Conservation (phyloP, 306 rosid species). For the Cicer cuneatum region DNA sequence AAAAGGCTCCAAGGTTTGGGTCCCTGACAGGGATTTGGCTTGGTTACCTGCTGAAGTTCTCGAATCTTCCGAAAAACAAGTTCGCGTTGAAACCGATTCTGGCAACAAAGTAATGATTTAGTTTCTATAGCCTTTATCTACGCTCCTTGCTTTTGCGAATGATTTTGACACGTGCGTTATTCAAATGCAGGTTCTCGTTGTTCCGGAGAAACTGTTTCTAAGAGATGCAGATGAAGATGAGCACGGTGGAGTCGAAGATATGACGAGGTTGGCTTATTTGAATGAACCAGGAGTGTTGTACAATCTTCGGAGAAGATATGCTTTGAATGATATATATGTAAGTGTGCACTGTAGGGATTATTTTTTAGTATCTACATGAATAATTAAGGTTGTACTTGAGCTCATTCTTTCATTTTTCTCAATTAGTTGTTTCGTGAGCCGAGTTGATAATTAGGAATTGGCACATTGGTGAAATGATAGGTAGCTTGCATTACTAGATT, state of each 20-base stretch:
- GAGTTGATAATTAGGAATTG: constrained; percentile 19
- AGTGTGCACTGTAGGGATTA: constrained; percentile 39
- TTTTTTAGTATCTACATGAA: constrained; percentile 3
- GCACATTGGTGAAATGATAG: constrained; percentile 4
- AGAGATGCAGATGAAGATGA: constrained; percentile 97
- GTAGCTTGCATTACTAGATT: neutral
- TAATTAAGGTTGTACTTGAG: constrained; percentile 1
- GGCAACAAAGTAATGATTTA: constrained; percentile 66
- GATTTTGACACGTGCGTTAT: neutral
- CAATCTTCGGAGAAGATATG: constrained; percentile 87
- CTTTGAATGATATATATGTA: constrained; percentile 92
- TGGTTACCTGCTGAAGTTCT: constrained; percentile 78
- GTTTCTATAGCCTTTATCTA: neutral
- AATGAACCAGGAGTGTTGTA: constrained; percentile 97
- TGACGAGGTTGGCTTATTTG: constrained; percentile 89
- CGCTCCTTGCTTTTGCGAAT: neutral
- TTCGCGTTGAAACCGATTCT: constrained; percentile 53
- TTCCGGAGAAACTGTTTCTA: constrained; percentile 66
- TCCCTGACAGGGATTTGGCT: constrained; percentile 69
- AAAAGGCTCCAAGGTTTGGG: constrained; percentile 93
- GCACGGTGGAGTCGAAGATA: constrained; percentile 93
- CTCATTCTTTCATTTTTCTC: constrained; percentile 6
- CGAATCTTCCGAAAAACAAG: constrained; percentile 55
- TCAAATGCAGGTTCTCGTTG: constrained; percentile 57
- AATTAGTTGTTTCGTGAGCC: constrained; percentile 7